Percentiles rank a stretch among this genome's conserved stretches.
Conservation (phyloP, 257 asterid species). For the Solanum chiquidenum region DNA sequence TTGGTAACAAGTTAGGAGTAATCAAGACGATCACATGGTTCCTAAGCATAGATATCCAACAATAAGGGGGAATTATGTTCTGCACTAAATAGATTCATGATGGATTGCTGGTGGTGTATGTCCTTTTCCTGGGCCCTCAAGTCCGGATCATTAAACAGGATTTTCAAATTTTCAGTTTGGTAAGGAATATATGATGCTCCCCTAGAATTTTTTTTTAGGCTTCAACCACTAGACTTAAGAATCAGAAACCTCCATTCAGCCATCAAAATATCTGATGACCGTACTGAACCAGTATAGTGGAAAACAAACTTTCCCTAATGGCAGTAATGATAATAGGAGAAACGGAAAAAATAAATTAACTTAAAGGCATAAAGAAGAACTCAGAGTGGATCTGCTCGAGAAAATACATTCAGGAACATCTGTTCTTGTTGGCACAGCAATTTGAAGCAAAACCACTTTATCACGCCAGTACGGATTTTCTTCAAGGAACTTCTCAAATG, state of each 20-base stretch:
- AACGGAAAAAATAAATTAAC: neutral
- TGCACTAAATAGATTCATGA: neutral
- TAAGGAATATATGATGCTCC: neutral
- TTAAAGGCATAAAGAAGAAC: neutral
- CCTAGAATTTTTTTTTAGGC: neutral
- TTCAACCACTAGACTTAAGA: neutral
- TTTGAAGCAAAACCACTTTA: slow-evolving; percentile 90
- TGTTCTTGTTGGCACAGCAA: slow-evolving; percentile 96
- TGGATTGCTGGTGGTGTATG: neutral
- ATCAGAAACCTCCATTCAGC: neutral
- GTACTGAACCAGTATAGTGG: neutral
- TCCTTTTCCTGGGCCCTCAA: neutral
- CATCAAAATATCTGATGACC: neutral
- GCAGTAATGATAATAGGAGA: neutral
- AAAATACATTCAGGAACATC: slow-evolving; percentile 91
- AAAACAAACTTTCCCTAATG: neutral
- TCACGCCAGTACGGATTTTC: slow-evolving; percentile 77
- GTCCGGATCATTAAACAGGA: neutral
- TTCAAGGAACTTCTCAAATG: slow-evolving; percentile 90
- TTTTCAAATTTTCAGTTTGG: neutral
- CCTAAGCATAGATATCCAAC: neutral
- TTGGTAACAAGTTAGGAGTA: neutral
- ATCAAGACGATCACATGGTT: neutral
- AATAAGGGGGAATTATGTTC: neutral
- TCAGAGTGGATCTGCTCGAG: neutral